Evolutionary conservation across 1,284 basidiomycete genomes (phyloP), one percentile per base, ranked within the genome.

Genomic region (Cystobasidium pallidum): DNA sequence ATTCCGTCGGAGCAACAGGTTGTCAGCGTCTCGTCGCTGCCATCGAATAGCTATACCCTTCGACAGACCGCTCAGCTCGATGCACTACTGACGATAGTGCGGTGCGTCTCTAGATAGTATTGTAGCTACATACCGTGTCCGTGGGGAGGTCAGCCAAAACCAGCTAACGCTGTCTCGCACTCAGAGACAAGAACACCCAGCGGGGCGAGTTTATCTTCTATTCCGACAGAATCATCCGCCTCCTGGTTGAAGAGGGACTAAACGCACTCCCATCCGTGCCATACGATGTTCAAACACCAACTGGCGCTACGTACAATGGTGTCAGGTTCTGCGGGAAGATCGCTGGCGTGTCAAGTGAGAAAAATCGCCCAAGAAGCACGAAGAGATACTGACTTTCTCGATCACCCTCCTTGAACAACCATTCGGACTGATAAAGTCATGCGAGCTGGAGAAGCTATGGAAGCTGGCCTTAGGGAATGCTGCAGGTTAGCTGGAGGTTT

Each of bases 201-300:
- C 77, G 95, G 52, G 94, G 94, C 26, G 95, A 99, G 81, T 99
- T 99, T 80, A 87, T 99, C 77, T 99, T 99, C 84, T 98, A 96
- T 80, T 92, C 91, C 15, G 86, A 87, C 80, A 41, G 70, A 34
- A 57, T 71, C 13, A 63, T 63, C 28, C 82, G 86, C 15, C 77
- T 87, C 26, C 79, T 87, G 3, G 86, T 87, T 28, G 86, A 87
- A 78, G 86, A 87, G 79, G 86, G 94, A n/a, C 83, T 98, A 73
- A 98, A 99, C 82, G 93, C 98, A 81, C 85, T 99, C 8, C 95
- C 95, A 0, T 93, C 97, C 32, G 82, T 94, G 17, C 87, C 90
- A 45, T 91, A 91, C 83, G 89, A 51, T 21, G 67, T 74, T 26
- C 19, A 24, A 15, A 75, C 82, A 1, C 81, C 82, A 41, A 80